Conservation (phyloP, 768 basidiomycete species). For the Leucosporidium creatinivorum region DNA sequence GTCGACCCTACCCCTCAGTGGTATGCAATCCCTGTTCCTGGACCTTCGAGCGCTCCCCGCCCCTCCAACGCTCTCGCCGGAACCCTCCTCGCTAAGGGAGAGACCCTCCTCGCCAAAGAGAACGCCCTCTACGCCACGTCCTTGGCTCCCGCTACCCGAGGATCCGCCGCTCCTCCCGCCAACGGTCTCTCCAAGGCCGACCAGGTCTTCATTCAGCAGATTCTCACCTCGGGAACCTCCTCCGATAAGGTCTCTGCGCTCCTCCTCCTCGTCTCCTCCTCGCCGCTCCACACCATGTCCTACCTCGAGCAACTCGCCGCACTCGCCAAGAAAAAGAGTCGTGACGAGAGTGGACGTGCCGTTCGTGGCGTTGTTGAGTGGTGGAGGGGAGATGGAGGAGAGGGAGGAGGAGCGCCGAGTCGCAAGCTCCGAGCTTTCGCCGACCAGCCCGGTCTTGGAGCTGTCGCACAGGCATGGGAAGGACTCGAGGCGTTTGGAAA, state of each 20-base stretch:
- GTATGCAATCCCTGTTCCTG: constrained; percentile 27
- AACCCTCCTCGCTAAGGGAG: constrained; percentile 32
- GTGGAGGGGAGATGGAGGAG: constrained; percentile 83
- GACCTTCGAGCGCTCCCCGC: constrained; percentile 12
- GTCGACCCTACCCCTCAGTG: constrained; percentile 37
- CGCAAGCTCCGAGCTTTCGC: constrained; percentile 59
- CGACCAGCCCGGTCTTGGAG: constrained; percentile 53
- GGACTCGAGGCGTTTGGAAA: constrained; percentile 6
- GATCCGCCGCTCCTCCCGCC: constrained; percentile 32
- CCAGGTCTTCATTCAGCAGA: constrained; percentile 64
- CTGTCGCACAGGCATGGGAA: constrained; percentile 18
- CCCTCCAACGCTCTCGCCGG: constrained; percentile 18
- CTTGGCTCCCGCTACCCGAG: constrained; percentile 33
- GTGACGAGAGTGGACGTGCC: constrained; percentile 89
- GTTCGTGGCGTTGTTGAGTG: constrained; percentile 88
- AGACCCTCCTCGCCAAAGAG: constrained; percentile 35
- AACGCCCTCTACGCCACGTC: constrained; percentile 35
- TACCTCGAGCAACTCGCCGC: constrained; percentile 34
- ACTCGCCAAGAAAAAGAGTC: constrained; percentile 51
- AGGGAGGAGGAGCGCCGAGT: constrained; percentile 47
- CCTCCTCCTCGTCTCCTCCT: constrained; percentile 68
- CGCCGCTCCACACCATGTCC: constrained; percentile 32
- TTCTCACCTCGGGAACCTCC: constrained; percentile 79
- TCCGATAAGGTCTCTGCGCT: constrained; percentile 86
- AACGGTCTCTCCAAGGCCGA: constrained; percentile 33